Evolutionary conservation across 305 asterid species (phyloP).

Genomic region (Fraxinus ornus): DNA sequence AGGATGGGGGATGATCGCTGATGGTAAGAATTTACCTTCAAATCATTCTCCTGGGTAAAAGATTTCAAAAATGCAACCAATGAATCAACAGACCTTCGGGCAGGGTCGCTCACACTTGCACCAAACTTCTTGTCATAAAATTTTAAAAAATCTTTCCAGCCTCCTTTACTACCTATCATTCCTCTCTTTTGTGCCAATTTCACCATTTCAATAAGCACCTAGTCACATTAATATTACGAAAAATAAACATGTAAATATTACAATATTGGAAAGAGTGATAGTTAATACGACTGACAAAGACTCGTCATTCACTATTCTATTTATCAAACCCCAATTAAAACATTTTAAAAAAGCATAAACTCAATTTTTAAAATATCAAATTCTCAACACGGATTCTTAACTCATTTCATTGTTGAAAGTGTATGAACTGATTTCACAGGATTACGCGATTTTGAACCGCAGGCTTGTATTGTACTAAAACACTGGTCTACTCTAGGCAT

Average conservation of each 20-base stretch:
- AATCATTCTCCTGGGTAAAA: conserved; percentile 46
- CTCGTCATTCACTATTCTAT: not conserved
- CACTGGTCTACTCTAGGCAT: not conserved
- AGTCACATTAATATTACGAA: not conserved
- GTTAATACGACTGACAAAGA: not conserved
- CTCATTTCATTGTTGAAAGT: not conserved
- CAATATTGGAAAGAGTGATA: not conserved
- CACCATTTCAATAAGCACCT: conserved; percentile 84
- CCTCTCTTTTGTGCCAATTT: conserved; percentile 74
- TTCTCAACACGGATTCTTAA: not conserved
- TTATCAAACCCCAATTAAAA: not conserved
- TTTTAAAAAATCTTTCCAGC: conserved; percentile 82
- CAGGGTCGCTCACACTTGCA: conserved; percentile 79
- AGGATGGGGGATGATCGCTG: not conserved
- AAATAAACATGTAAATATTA: not conserved
- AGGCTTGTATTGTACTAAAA: not conserved
- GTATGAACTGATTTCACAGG: not conserved
- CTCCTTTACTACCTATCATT: conserved; percentile 74
- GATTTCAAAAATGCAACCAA: conserved; percentile 67
- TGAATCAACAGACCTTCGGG: conserved; percentile 59
- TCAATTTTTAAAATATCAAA: not conserved
- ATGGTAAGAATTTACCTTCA: conserved; percentile 43
- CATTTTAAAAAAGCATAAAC: not conserved
- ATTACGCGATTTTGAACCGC: not conserved
- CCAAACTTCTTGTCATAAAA: conserved; percentile 68